Conservation (phyloP, 2,329 filamentous ascomycete genomes). For the Calonectria pseudoreteaudii region DNA sequence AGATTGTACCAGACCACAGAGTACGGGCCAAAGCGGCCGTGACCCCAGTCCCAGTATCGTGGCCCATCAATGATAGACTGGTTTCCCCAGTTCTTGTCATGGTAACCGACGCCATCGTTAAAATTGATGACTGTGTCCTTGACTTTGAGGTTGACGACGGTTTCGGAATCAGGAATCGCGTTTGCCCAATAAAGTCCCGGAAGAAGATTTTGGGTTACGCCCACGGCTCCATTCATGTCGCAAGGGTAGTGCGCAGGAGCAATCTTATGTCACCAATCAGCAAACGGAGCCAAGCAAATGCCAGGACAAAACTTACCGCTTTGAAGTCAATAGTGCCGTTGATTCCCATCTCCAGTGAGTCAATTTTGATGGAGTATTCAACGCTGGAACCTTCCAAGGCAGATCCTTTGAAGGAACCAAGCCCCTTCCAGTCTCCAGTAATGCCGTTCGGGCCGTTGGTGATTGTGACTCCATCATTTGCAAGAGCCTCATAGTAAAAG, state of each 20-base stretch:
- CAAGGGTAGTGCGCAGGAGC: not conserved
- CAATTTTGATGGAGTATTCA: not conserved
- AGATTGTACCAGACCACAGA: not conserved
- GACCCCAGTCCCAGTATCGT: not conserved
- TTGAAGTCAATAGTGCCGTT: not conserved
- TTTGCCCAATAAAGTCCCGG: not conserved
- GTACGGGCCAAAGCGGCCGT: not conserved
- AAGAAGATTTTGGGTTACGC: not conserved
- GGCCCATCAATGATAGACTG: not conserved
- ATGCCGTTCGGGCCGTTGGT: not conserved
- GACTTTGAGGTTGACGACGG: not conserved
- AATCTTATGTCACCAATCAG: not conserved
- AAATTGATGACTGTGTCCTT: not conserved
- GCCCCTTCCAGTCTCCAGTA: not conserved
- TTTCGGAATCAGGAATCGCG: not conserved
- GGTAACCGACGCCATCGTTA: not conserved
- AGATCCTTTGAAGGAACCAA: not conserved
- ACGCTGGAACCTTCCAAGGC: not conserved
- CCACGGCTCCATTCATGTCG: not conserved
- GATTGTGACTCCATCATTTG: not conserved
- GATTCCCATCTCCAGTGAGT: not conserved
- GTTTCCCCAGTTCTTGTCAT: not conserved
- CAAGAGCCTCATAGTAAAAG: not conserved
- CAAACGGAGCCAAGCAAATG: too few species aligned
- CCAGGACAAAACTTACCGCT: not conserved